Conservation (phyloP, 108 stramenopile species). For the Pelagomonas calceolata region DNA sequence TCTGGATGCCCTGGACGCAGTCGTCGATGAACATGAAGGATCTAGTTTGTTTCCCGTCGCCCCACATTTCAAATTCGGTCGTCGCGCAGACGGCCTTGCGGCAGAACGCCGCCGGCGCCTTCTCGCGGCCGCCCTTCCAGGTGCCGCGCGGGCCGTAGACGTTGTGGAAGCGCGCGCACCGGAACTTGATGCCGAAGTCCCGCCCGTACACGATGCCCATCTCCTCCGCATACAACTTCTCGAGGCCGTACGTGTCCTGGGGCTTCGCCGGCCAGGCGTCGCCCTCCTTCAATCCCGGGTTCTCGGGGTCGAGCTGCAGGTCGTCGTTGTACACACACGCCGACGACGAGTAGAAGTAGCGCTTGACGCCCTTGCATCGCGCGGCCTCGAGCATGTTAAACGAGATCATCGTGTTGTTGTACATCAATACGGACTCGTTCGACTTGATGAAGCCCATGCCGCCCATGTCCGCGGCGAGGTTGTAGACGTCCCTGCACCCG, state of each 20-base stretch:
- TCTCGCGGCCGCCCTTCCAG: slow-evolving; percentile 98
- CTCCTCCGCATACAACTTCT: slow-evolving; percentile 97
- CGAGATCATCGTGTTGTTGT: slow-evolving; percentile 97
- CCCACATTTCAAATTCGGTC: slow-evolving; percentile 77
- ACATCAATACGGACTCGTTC: slow-evolving; percentile 87
- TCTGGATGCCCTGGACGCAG: slow-evolving; percentile 89
- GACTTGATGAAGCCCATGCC: slow-evolving; percentile 98
- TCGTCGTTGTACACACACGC: slow-evolving; percentile 99
- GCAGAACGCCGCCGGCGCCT: slow-evolving; percentile 98
- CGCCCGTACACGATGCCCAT: slow-evolving; percentile 94
- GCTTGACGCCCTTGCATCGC: slow-evolving; percentile 65
- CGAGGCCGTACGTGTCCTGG: slow-evolving; percentile 98
- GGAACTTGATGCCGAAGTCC: slow-evolving; percentile 83
- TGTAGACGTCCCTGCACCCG: slow-evolving; percentile 92
- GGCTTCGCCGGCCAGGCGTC: slow-evolving; percentile 99
- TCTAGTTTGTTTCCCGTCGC: slow-evolving; percentile 94
- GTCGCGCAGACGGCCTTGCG: slow-evolving; percentile 86
- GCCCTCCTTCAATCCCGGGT: slow-evolving; percentile 82
- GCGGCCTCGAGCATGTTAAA: slow-evolving; percentile 98
- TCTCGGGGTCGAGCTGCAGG: slow-evolving; percentile 90
- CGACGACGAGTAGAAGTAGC: slow-evolving; percentile 88
- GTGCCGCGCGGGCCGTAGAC: slow-evolving; percentile 95
- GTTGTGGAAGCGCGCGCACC: slow-evolving; percentile 83
- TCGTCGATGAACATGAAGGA: slow-evolving; percentile 98
- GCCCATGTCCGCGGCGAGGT: slow-evolving; percentile 99